Evolutionary conservation across 2,329 filamentous ascomycete species (phyloP), one percentile per base, ranked within the genome.

Genomic region (Arthrobotrys musiformis): DNA sequence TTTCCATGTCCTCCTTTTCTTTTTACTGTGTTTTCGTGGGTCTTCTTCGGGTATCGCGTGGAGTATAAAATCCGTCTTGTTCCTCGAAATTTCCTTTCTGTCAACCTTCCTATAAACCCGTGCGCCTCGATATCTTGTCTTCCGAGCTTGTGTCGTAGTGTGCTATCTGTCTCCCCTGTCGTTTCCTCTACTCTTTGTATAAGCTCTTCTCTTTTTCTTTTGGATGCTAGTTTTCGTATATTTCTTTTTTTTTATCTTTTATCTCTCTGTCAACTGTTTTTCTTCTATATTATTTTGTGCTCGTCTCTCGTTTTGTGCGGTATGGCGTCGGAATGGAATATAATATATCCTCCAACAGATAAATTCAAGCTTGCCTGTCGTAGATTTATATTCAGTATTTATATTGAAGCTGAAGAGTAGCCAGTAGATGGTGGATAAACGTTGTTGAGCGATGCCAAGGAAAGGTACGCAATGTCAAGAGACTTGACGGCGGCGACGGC

Each of bases 41-140:
- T 70, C 37, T 70, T 48, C 56, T 69, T 69, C 50, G 73, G 73
- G 73, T 77, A 70, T 77, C 73, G 61, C 60, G 40, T 67, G 73
- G 73, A 77, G 73, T 77, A 77, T 70, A 77, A 77, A 77, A 77
- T 77, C 66, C 66, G 66, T 77, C 68, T 72, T 46, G n/a, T 54
- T 37, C 35, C 66, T 42, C 19, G 46, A 70, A 19, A 56, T 52
- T 40, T 64, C 60, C 30, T 52, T 44, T 22, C 64, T 37, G 40
- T 62, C 50, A 44, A 61, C 40, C n/a, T 61, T 44, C 6, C 26
- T 58, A 72, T 74, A 70, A 70, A 74, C 63, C 52, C 64, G 61
- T 56, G 26, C 40, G 52, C 33, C 26, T 33, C 5, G 4, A 9
- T 76, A 70, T 37, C 33, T 2, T 13, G 24, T 9, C 33, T 26